Percentiles rank a stretch among this genome's conserved stretches.
Evolutionary conservation across 129 eudicot species (phyloP).

Genomic region (Tagetes erecta): DNA sequence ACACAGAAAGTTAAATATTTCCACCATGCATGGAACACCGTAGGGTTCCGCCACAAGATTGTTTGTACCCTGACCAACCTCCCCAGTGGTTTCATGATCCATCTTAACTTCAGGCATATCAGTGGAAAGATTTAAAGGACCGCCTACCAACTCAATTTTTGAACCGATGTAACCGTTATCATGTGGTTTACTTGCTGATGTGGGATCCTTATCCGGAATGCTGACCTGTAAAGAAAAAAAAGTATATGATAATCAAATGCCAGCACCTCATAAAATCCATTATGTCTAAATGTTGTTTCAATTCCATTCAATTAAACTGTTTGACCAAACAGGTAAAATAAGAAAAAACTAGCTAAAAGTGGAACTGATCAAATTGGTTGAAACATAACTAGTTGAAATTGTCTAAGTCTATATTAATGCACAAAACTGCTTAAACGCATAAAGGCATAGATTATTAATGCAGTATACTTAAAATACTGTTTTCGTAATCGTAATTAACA

Average conservation of each 20-base stretch:
- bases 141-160: constrained; percentile 33
- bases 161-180: constrained; percentile 48
- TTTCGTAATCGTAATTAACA: neutral
- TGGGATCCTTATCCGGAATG: constrained; percentile 34
- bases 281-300: neutral
- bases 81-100: constrained; percentile 36
- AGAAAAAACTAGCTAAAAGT: neutral
- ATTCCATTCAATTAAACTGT: neutral
- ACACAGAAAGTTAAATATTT: constrained; percentile 71
- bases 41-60: constrained; percentile 55
- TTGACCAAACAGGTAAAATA: neutral
- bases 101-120: constrained; percentile 37
- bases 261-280: constrained; percentile 7
- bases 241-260: neutral
- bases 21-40: constrained; percentile 80
- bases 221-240: constrained; percentile 40
- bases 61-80: constrained; percentile 33
- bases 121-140: constrained; percentile 36
- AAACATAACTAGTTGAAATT: neutral
- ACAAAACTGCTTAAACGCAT: neutral
- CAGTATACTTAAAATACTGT: neutral
- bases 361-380: neutral
- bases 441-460: neutral
- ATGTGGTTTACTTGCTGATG: constrained; percentile 27
- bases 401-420: neutral